Evolutionary conservation across 2,329 filamentous ascomycete species (phyloP), one percentile per base, ranked within the genome.

Genomic region (Pyricularia grisea): DNA sequence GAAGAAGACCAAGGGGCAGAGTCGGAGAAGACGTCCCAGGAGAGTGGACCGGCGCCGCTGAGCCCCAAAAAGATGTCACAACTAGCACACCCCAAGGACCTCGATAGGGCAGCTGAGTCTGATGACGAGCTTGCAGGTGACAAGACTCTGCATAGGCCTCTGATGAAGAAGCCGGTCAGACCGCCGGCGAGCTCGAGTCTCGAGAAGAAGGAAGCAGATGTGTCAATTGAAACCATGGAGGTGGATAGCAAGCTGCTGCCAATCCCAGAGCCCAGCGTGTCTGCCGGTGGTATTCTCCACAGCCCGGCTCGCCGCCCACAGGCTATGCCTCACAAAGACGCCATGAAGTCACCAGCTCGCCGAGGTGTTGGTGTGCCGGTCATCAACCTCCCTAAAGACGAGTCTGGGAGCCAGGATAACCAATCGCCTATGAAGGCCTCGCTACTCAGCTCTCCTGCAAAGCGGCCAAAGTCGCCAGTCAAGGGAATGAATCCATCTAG

Each of bases 61-160:
- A 89, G 87, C 78, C 87, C 87, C 78, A 89, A 86, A 81, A 90
- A 90, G 81, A 83, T 86, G 72, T 86, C 85, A 60, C 85, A 88
- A 78, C 79, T 89, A 72, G 79, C 82, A 67, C 72, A 80, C 70
- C 80, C 74, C 74, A 66, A 66, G 10, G 36, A 66, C 23, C 14
- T 77, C 70, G 73, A 75, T 20, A 77, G 78, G 72, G 84, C 85
- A 67, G 74, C 75, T 31, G 80, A 81, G 33, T 88, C 87, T 17
- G 87, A 89, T 67, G 87, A 90, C 74, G 87, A 89, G 75, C 82
- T 89, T 50, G 84, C 84, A 31, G 81, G 79, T 11, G 84, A 85
- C 70, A 81, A 82, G 72, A 81, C 81, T 1, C 83, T 83, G 6
- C 78, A 85, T 64, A 84, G 82, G 73, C 80, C 84, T 1, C 77